Percentiles rank a stretch among this genome's conserved stretches.
These are phyloP conservation scores for Schoenoplectus triqueter DNA, from an alignment of 202 grass and related monocot genomes.

Conservation along the genomic window DNA sequence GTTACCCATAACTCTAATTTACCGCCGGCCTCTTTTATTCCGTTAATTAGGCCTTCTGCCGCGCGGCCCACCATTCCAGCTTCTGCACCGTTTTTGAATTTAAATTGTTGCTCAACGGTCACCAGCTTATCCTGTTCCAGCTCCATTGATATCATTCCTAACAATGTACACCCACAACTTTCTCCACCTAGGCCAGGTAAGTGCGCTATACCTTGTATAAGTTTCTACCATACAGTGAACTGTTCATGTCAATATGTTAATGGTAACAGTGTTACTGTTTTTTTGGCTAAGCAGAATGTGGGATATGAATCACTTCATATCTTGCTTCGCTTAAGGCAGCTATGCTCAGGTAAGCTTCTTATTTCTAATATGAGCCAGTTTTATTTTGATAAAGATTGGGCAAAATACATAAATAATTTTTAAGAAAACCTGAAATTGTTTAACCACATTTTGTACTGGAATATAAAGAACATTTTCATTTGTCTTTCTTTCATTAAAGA, in stretches of 20 bases:
- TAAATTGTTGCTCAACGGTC: too few relatives aligned
- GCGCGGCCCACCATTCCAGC: too few relatives aligned
- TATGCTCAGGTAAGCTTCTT: slow-evolving; percentile 62
- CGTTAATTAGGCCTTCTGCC: too few relatives aligned
- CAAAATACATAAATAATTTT: not conserved
- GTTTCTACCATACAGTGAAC: slow-evolving; percentile 6
- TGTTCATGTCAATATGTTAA: slow-evolving; percentile 21
- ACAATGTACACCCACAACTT: slow-evolving; percentile 50
- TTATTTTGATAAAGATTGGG: not conserved
- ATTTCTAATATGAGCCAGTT: not conserved
- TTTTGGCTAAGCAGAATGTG: slow-evolving; percentile 63
- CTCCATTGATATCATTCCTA: too few relatives aligned
- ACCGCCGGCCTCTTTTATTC: too few relatives aligned
- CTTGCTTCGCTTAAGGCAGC: slow-evolving; percentile 50
- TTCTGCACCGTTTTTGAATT: too few relatives aligned
- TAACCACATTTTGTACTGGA: not conserved
- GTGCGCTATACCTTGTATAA: slow-evolving; percentile 29
- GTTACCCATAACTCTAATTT: too few relatives aligned
- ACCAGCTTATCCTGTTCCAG: too few relatives aligned
- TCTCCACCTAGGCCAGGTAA: slow-evolving; percentile 90
- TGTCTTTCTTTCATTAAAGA: not conserved
- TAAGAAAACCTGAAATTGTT: slow-evolving; percentile 10
- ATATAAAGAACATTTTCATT: not conserved
- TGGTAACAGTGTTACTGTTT: too few relatives aligned
- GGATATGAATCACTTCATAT: slow-evolving; percentile 82